These are phyloP conservation scores for Schizonepeta tenuifolia DNA, from an alignment of 257 asterid genomes.

Conservation along the genomic window DNA sequence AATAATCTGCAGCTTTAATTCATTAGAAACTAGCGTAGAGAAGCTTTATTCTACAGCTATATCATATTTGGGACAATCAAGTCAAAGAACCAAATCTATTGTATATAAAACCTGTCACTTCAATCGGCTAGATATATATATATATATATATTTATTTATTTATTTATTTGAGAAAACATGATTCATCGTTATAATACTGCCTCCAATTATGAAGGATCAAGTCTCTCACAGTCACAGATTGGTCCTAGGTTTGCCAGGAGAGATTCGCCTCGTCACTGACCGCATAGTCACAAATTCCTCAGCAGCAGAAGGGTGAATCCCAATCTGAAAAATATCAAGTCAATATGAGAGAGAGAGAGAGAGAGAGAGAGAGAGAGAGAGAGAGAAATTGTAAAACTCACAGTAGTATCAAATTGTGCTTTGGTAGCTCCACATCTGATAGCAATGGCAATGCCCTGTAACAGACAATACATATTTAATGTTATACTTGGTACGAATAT, in stretches of 20 bases:
- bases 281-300: conserved; percentile 98
- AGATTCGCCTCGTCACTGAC: conserved; percentile 60
- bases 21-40: not conserved
- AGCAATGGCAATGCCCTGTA: conserved; percentile 91
- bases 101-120: conserved; percentile 1
- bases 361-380: conserved; percentile 4
- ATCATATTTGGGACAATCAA: conserved; percentile 13
- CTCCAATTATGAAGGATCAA: not conserved
- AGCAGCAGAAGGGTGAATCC: conserved; percentile 98
- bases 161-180: not conserved
- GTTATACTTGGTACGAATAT: not conserved
- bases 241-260: conserved; percentile 69
- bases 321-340: conserved; percentile 55
- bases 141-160: too few species aligned
- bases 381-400: conserved; percentile 44
- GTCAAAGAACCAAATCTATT: not conserved
- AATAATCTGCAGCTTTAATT: not conserved
- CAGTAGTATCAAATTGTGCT: conserved; percentile 91
- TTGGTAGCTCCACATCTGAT: conserved; percentile 99
- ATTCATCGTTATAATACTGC: not conserved
- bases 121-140: not conserved
- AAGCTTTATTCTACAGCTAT: conserved; percentile 16
- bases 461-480: conserved; percentile 1
- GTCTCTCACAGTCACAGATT: conserved; percentile 47
- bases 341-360: not conserved